Base-by-base conservation (phyloP, 805 yeast genomes). In the Ogataea siamensis region DNA sequence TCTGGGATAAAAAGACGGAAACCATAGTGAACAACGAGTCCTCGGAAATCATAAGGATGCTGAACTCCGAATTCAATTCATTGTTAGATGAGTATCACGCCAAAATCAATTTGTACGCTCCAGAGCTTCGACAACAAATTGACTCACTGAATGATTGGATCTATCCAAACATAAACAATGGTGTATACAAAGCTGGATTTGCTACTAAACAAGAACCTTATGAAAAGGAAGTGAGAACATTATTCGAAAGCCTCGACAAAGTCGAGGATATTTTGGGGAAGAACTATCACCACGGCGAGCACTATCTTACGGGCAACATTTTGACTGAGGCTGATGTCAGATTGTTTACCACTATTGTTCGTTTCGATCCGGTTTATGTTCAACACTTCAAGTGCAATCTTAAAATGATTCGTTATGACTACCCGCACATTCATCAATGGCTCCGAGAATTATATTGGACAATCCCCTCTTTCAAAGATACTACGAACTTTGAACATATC, bases 321-420 rank as follows among this genome's bases (percentile, higher is more conserved):
- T 64, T 91, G 38, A 89, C 97, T 2, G 96, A 91, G 65, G 95
- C 95, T 5, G 99, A 91, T 60, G 71, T 91, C 41, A 73, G 97
- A 48, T 74, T 91, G 34, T 91, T 67, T 66, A 79, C 96, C 16
- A 91, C 98, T 2, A 80, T 91, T 42, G 71, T 87, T 29, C 77
- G 99, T 53, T 91, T 91, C 55, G 98, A 91, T 60, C 84, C 94
- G 1, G 95, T 88, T 15, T 91, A 91, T 57, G 91, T 83, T 37
- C 96, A 89, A 63, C 97, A 91, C 62, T 93, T 91, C 76, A 93
- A 91, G 66, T 86, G 96, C 62, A 91, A 91, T 62, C 62, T 87
- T 45, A 80, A 80, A 32, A 83, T 80, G 70, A 84, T 91, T 53
- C 76, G 96, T 57, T 60, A 54, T 28, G 85, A 87, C 47, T 91